Evolutionary conservation across 1,284 basidiomycete genomes (phyloP), one percentile per base, ranked within the genome.

Genomic region (Cutaneotrichosporon cavernicola): DNA sequence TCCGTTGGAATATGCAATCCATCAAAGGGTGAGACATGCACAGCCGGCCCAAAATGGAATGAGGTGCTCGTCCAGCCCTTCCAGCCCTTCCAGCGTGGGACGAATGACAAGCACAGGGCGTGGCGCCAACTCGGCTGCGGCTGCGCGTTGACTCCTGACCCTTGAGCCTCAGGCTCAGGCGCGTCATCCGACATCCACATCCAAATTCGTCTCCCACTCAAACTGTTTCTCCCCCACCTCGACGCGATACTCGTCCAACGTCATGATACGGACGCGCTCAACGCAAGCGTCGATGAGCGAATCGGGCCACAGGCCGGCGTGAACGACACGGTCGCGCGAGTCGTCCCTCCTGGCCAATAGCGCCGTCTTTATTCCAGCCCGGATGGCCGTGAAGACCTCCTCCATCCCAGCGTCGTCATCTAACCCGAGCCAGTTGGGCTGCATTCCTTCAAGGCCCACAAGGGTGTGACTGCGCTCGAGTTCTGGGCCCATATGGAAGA

Each of bases 401-500:
- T 26, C 34, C 16, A 6, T 16, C 11, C n/a, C 32, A 11, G 13
- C 11, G 9, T n/a, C 36, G 7, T 36, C 34, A 8, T 38, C 55
- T 5, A 56, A 14, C 10, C 36, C 55, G 1, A 56, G 36, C 36
- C 18, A 16, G 5, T 38, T 10, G 5, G 55, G 55, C 21, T 34
- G 36, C 55, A 56, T 38, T 2, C 18, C 26, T 36, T 56, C 55
- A 18, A 56, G 36, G 10, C 55, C 55, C 36, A 43, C 55, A 7
- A 56, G 18, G 18, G 14, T 8, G 21, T 56, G 55, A 2, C 11
- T n/a, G n/a, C 55, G 34, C 34, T 56, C 55, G 21, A 56, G 55
- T 36, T 56, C 36, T n/a, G 55, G 36, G 8, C 21, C 36, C 55
- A 56, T 56, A 21, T 56, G 34, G 21, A 40, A 56, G 34, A 56